These are phyloP conservation scores for Phascolomyces articulosus DNA, from an alignment of 371 early-diverging fungal genomes.

Conservation along the genomic window DNA sequence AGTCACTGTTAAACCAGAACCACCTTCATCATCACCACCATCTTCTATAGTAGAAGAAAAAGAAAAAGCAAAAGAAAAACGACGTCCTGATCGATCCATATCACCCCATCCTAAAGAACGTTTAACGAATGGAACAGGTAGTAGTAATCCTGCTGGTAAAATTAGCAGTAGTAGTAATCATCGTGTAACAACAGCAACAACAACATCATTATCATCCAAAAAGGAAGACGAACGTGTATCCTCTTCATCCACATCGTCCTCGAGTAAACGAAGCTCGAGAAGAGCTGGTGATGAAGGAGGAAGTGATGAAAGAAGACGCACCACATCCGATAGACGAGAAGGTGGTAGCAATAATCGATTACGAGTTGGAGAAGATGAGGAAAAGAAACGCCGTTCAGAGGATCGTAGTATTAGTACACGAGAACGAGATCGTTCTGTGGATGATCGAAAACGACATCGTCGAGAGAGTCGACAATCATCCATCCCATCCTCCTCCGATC, in stretches of 20 bases:
- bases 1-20: neutral
- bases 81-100: slow-evolving; percentile 1
- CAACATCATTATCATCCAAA: too few relatives aligned
- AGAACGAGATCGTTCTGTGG: slow-evolving; percentile 1
- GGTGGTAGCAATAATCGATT: neutral
- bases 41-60: neutral
- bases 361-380: neutral
- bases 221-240: neutral
- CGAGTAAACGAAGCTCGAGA: slow-evolving; percentile 7
- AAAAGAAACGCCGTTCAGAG: slow-evolving; percentile 3
- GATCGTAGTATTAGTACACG: too few relatives aligned
- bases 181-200: neutral
- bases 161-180: neutral
- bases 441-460: slow-evolving; percentile 14
- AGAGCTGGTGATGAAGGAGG: slow-evolving; percentile 12
- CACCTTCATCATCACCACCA: neutral
- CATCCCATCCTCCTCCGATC: neutral
- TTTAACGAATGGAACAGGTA: too few relatives aligned
- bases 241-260: neutral
- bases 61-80: neutral
- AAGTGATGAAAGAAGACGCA: slow-evolving; percentile 8
- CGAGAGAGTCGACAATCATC: slow-evolving; percentile 16
- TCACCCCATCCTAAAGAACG: slow-evolving; percentile 4
- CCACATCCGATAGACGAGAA: slow-evolving; percentile 7
- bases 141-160: neutral